Conservation (phyloP, 192 early-diverging fungal species). For the Umbelopsis sp. region DNA sequence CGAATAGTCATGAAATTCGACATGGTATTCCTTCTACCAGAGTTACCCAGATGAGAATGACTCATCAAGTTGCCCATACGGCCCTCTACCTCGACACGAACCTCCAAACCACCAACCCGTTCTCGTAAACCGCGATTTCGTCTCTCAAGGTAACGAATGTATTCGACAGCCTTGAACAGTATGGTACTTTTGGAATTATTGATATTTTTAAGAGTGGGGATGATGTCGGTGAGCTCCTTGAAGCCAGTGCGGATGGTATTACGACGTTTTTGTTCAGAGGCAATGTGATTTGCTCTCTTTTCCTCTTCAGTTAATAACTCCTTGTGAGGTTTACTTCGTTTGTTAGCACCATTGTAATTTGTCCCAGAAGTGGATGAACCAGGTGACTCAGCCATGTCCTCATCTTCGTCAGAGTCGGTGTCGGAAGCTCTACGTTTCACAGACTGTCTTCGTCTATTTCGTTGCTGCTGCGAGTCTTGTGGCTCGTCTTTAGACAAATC, state of each 20-base stretch:
- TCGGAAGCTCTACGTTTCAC: constrained; percentile 18
- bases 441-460: constrained; percentile 13
- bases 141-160: constrained; percentile 63
- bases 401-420: constrained; percentile 19
- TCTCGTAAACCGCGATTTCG: constrained; percentile 49
- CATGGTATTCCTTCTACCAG: constrained; percentile 15
- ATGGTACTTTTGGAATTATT: constrained; percentile 72
- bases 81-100: constrained; percentile 40
- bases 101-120: constrained; percentile 29
- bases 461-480: neutral
- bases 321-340: constrained; percentile 52
- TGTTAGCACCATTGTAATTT: neutral
- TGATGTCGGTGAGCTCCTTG: constrained; percentile 85
- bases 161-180: constrained; percentile 70
- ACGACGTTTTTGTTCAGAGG: constrained; percentile 75
- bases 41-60: neutral
- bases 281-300: constrained; percentile 76
- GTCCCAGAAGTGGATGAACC: constrained; percentile 13
- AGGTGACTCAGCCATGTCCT: constrained; percentile 19
- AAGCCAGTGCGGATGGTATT: constrained; percentile 82
- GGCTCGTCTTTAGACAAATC: neutral
- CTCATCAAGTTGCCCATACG: constrained; percentile 15
- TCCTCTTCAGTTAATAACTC: constrained; percentile 78
- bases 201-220: constrained; percentile 75
- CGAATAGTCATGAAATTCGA: constrained; percentile 14